phyloP scores from a whole-genome alignment of 345 rosid genomes.

The Chamaenerion angustifolium region DNA sequence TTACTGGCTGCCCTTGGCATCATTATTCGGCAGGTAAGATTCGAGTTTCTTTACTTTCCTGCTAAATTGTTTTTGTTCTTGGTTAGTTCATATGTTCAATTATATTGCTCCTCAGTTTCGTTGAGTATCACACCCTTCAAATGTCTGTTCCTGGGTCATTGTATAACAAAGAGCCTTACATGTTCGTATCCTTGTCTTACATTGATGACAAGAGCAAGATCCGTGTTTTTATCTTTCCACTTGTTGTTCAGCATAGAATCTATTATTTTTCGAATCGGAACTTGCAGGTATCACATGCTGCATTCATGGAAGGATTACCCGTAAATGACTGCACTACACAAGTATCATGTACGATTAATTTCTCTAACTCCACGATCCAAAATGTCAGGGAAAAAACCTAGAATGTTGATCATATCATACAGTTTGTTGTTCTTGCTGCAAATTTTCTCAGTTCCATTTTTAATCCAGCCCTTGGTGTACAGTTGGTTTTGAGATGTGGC shows the following conservation, averaged over 20 bases:
- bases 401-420: too few relatives aligned
- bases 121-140: background rate
- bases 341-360: constrained; percentile 37
- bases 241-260: background rate
- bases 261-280: constrained; percentile 7
- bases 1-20: constrained; percentile 51
- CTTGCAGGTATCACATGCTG: constrained; percentile 67
- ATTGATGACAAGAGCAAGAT: background rate
- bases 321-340: constrained; percentile 50
- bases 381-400: too few relatives aligned
- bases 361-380: too few relatives aligned
- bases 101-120: background rate
- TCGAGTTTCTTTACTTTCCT: background rate
- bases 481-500: constrained; percentile 84
- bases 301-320: constrained; percentile 55
- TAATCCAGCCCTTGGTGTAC: constrained; percentile 15
- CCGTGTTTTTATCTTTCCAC: background rate
- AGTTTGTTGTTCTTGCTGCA: constrained; percentile 6
- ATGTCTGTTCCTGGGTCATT: background rate
- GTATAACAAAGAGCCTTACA: background rate
- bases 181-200: background rate
- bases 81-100: background rate
- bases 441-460: background rate
- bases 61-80: background rate
- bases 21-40: constrained; percentile 49